Base-by-base conservation (phyloP, 345 rosid genomes). In the Tarenaya hassleriana region DNA sequence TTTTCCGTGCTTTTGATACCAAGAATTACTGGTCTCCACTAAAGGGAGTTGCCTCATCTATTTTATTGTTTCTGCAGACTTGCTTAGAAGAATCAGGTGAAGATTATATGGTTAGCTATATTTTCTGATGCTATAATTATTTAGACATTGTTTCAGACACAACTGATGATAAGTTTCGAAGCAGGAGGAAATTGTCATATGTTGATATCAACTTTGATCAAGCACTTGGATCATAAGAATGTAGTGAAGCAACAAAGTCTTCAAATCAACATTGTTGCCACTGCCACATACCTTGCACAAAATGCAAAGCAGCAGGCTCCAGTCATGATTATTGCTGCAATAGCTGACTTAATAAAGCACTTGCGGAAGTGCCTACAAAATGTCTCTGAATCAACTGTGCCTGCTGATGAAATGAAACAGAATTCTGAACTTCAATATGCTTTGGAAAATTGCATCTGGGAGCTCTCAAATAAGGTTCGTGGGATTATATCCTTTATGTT, bases 181-280 rank as follows among this genome's bases (percentile, higher is more conserved):
- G 38, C 79, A 86, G 97, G 94, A 48, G 94, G 78, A 38, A 82
- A 78, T 63, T 79, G 85, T 29, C 84, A 90, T 68, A 64, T 73
- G 52, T 62, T 86, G 59, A 69, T 86, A 53, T 77, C 89, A 39
- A 68, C 70, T 64, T 66, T 90, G 83, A 67, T 86, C 72, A 86
- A 90, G 82, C 94, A 90, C 78, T 69, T 90, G 88, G 97, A 90
- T 79, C 86, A 86, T 73, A 90, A 73, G 70, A 74, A 71, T 66
- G 79, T 86, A 41, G 63, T 69, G 34, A 85, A 78, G 63, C 82
- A 78, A 65, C 84, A 77, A 45, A 67, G 38, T 53, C 34, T 71
- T 48, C 91, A 80, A 74, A 73, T 70, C 20, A 72, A 82, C 62
- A 75, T 90, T 68, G 70, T 86, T 51, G 72, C 70, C 45, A 75